phyloP scores from a whole-genome alignment of 164 flowering plant species.

The Vitis amurensis region DNA sequence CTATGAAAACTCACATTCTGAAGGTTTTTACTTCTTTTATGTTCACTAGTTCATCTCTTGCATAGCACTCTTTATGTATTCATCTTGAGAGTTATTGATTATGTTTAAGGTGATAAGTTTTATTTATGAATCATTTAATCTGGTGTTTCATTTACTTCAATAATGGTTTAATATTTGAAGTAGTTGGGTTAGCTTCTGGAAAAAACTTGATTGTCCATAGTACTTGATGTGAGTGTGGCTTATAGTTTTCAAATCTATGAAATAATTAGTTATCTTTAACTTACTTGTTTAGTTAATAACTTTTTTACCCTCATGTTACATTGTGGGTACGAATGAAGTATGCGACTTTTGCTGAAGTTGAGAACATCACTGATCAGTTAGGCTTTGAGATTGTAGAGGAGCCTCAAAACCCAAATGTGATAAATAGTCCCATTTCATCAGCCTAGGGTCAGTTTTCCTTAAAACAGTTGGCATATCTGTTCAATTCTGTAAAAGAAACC shows the following conservation, averaged over 20 bases:
- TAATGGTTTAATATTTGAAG: not conserved
- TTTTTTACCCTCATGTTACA: no score
- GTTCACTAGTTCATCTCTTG: not conserved
- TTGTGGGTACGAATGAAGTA: no score
- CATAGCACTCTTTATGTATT: not conserved
- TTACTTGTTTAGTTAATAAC: not conserved
- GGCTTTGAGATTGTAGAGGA: no score
- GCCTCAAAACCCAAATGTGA: no score
- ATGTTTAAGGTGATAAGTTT: not conserved
- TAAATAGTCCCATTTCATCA: no score
- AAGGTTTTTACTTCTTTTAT: conserved; percentile 43
- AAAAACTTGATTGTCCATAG: not conserved
- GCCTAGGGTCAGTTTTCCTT: no score
- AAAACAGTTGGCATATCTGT: no score
- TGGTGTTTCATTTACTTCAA: not conserved
- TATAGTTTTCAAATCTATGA: not conserved
- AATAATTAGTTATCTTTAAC: not conserved
- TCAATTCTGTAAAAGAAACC: no score
- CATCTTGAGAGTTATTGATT: not conserved
- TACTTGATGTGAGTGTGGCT: not conserved
- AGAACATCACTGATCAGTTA: no score
- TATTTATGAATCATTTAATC: not conserved
- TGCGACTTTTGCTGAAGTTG: no score
- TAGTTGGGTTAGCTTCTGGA: not conserved
- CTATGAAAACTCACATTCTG: conserved; percentile 61